phyloP scores from a whole-genome alignment of 805 yeast species.

The Ogataea paradorogensis region DNA sequence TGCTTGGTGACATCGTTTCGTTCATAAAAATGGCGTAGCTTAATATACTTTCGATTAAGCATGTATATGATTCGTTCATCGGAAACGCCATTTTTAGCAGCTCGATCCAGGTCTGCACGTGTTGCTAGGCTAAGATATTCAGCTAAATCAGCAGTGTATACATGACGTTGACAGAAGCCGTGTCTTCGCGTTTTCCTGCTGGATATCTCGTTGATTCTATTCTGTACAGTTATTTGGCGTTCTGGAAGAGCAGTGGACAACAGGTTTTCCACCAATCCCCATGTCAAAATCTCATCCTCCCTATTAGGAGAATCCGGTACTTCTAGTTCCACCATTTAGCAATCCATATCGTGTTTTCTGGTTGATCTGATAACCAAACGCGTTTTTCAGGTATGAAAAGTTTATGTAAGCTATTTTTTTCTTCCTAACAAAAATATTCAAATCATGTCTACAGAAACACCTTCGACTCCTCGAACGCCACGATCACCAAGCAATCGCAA shows the following conservation, averaged over 20 bases:
- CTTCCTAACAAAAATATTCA: constrained; percentile 1
- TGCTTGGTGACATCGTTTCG: constrained; percentile 26
- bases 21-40: constrained; percentile 27
- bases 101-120: constrained; percentile 24
- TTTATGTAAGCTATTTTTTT: constrained; percentile 9
- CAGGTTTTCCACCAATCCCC: constrained; percentile 15
- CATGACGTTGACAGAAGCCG: constrained; percentile 33
- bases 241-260: constrained; percentile 1
- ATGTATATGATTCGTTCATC: constrained; percentile 28
- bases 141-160: constrained; percentile 34
- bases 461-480: constrained; percentile 9
- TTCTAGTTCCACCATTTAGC: constrained; percentile 10
- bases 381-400: constrained; percentile 3
- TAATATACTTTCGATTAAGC: constrained; percentile 31
- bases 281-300: constrained; percentile 16
- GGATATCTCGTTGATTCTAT: constrained; percentile 1
- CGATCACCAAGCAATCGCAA: constrained; percentile 14
- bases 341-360: constrained; percentile 1
- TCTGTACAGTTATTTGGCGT: background rate
- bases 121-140: constrained; percentile 30
- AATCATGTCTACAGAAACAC: constrained; percentile 6
- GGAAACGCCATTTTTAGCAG: constrained; percentile 19
- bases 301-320: constrained; percentile 24
- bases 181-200: constrained; percentile 20
- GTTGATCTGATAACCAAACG: too few relatives aligned